Evolutionary conservation across 352 stramenopile genomes (phyloP).

Genomic region (Phytophthora tubulina): DNA sequence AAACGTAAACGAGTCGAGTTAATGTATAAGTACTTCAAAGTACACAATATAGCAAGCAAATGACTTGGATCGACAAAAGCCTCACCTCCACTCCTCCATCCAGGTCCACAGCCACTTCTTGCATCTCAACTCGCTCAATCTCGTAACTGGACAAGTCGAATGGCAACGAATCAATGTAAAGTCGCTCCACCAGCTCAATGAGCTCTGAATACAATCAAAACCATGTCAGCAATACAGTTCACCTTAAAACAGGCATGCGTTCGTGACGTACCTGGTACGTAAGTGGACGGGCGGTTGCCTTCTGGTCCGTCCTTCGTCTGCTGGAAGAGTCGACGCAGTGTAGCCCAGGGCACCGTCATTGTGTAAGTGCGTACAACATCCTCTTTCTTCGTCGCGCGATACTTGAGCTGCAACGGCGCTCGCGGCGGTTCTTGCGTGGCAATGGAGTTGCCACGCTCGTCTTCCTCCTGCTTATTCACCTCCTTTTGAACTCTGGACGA

Average conservation of each 20-base stretch:
- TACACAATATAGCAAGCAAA: neutral
- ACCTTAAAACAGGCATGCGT: constrained; percentile 3
- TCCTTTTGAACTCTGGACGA: constrained; percentile 13
- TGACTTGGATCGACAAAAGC: neutral
- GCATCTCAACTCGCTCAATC: constrained; percentile 58
- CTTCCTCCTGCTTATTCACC: constrained; percentile 24
- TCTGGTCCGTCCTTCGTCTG: constrained; percentile 36
- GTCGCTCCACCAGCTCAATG: constrained; percentile 57
- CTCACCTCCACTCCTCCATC: constrained; percentile 61
- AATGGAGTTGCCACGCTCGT: constrained; percentile 6
- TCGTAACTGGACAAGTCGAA: constrained; percentile 64
- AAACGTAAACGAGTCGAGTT: constrained; percentile 13
- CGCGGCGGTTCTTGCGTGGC: constrained; percentile 24
- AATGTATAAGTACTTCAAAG: constrained; percentile 2
- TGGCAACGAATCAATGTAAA: constrained; percentile 66
- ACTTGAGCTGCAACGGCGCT: constrained; percentile 61
- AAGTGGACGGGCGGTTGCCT: constrained; percentile 17
- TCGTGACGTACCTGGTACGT: constrained; percentile 41
- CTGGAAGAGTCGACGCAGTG: constrained; percentile 54
- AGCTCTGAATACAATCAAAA: constrained; percentile 45
- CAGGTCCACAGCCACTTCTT: constrained; percentile 52
- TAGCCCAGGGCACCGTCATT: constrained; percentile 66
- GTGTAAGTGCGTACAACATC: constrained; percentile 66
- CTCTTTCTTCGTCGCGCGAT: constrained; percentile 50
- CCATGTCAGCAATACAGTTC: constrained; percentile 21